Conservation (phyloP, 768 basidiomycete species). For the Pleurotus eryngii region DNA sequence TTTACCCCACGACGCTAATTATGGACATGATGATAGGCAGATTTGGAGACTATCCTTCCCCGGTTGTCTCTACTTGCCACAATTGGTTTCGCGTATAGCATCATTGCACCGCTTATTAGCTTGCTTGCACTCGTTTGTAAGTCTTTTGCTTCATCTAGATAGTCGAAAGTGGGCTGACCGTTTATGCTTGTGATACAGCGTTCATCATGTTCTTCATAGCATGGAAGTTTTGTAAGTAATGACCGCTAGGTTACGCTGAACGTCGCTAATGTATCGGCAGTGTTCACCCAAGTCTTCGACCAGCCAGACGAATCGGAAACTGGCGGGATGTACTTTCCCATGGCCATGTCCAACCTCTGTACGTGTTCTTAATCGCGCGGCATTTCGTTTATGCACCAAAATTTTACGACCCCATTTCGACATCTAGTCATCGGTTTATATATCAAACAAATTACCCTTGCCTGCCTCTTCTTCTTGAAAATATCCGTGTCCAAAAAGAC, state of each 20-base stretch:
- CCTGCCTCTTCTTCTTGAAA: constrained; percentile 67
- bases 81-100: constrained; percentile 54
- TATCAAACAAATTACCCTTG: constrained; percentile 64
- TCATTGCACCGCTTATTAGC: constrained; percentile 66
- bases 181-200: constrained; percentile 18
- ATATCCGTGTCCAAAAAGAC: constrained; percentile 28
- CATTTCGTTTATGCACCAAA: background rate
- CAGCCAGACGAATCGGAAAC: constrained; percentile 11
- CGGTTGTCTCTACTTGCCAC: constrained; percentile 50
- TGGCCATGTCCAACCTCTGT: constrained; percentile 14
- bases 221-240: constrained; percentile 52
- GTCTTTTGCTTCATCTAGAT: constrained; percentile 6
- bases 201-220: constrained; percentile 58
- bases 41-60: constrained; percentile 49
- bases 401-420: background rate
- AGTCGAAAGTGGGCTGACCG: background rate
- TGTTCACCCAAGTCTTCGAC: constrained; percentile 8
- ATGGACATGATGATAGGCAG: constrained; percentile 27
- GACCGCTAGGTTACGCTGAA: background rate
- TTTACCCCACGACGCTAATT: too few species aligned
- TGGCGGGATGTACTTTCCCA: constrained; percentile 8
- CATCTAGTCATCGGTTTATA: constrained; percentile 61
- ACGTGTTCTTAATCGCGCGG: background rate
- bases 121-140: constrained; percentile 55
- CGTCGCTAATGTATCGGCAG: background rate